Evolutionary conservation across 192 early-diverging fungal species (phyloP).

Genomic region (Entomortierella beljakovae): DNA sequence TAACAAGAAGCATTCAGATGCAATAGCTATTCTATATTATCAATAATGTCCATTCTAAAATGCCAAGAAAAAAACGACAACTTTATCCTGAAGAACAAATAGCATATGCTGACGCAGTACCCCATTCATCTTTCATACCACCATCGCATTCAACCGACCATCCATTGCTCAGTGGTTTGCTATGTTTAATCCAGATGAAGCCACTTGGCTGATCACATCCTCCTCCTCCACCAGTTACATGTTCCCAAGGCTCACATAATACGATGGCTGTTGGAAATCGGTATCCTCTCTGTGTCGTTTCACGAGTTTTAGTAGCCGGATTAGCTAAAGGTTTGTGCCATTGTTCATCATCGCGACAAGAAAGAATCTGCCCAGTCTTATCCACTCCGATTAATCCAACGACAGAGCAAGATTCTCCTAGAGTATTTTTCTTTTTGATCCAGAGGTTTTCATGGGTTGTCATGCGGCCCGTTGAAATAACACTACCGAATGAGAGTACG

Average conservation of each 20-base stretch:
- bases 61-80: no score
- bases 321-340: no score
- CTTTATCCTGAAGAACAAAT: no score
- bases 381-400: background rate
- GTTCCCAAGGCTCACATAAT: conserved; percentile 10
- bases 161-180: conserved; percentile 12
- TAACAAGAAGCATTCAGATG: no score
- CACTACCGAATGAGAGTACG: no score
- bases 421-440: background rate
- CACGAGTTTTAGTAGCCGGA: no score
- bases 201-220: conserved; percentile 8
- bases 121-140: conserved; percentile 2
- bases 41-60: no score
- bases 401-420: background rate
- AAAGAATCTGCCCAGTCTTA: background rate
- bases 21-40: no score
- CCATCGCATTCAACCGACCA: conserved; percentile 17
- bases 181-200: background rate
- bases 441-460: background rate
- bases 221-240: conserved; percentile 20
- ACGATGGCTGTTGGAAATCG: conserved; percentile 8
- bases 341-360: background rate
- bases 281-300: no score
- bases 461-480: background rate
- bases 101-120: conserved; percentile 8